Evolutionary conservation across 2,329 filamentous ascomycete species (phyloP).

Genomic region (Penicillium verrucosum): DNA sequence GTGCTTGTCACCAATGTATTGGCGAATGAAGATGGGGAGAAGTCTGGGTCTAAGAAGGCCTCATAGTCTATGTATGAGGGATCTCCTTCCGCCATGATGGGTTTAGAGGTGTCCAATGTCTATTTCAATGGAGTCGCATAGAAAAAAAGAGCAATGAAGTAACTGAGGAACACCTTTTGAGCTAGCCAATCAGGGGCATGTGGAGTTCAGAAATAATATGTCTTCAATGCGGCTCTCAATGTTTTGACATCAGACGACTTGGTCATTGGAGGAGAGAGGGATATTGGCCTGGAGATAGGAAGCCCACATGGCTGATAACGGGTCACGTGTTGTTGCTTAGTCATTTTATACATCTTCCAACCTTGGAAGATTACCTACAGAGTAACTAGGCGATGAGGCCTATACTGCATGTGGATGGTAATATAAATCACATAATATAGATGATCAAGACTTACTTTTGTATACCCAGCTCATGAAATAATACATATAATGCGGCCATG

Average conservation of each 20-base stretch:
- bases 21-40: conserved; percentile 78
- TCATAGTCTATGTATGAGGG: conserved; percentile 95
- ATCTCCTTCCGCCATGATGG: conserved; percentile 37
- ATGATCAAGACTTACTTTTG: not conserved
- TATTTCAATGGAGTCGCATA: conserved; percentile 1
- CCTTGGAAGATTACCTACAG: too few relatives aligned
- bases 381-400: not conserved
- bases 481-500: not conserved
- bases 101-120: conserved; percentile 4
- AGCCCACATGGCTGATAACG: conserved; percentile 9
- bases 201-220: not conserved
- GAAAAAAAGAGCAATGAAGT: not conserved
- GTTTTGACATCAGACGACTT: not conserved
- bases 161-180: not conserved
- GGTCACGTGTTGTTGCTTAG: conserved; percentile 3
- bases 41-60: conserved; percentile 77
- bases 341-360: not conserved
- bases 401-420: not conserved
- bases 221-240: not conserved
- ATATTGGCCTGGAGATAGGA: conserved; percentile 9
- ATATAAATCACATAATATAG: not conserved
- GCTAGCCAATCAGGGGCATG: not conserved
- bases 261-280: conserved; percentile 1
- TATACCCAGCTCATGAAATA: not conserved
- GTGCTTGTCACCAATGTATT: conserved; percentile 84